Evolutionary conservation across 371 early-diverging fungal species (phyloP).

Genomic region (Mortierella sp.): DNA sequence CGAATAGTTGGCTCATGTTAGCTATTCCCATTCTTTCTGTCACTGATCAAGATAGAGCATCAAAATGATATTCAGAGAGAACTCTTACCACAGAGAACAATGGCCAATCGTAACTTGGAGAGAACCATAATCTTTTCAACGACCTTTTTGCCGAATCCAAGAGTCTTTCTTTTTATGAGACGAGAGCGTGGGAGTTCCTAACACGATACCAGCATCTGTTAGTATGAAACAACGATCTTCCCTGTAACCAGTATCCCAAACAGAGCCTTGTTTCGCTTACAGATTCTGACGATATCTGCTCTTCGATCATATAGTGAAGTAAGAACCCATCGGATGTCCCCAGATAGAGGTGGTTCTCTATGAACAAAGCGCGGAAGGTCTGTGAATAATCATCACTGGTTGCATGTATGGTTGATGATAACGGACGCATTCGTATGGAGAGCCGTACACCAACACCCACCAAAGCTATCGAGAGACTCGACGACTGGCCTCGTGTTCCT

Average conservation of each 20-base stretch:
- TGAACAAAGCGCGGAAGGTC: not conserved
- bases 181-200: slow-evolving; percentile 58
- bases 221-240: no score
- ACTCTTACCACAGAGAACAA: slow-evolving; percentile 74
- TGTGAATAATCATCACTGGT: no score
- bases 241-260: no score
- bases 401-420: no score
- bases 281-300: slow-evolving; percentile 54
- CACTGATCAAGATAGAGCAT: not conserved
- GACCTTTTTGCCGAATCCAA: slow-evolving; percentile 71
- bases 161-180: slow-evolving; percentile 61
- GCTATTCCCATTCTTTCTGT: no score
- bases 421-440: not conserved
- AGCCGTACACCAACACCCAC: slow-evolving; percentile 37
- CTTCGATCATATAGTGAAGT: slow-evolving; percentile 70
- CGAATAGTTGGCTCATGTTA: no score
- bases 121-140: slow-evolving; percentile 76
- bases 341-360: slow-evolving; percentile 68
- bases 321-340: slow-evolving; percentile 82
- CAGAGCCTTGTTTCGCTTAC: no score
- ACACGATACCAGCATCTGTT: no score
- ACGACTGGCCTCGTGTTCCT: slow-evolving; percentile 33
- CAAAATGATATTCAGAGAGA: not conserved
- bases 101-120: slow-evolving; percentile 75
- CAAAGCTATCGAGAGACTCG: slow-evolving; percentile 69